Conservation (phyloP, 1,284 basidiomycete species). For the Ustilago crameri region DNA sequence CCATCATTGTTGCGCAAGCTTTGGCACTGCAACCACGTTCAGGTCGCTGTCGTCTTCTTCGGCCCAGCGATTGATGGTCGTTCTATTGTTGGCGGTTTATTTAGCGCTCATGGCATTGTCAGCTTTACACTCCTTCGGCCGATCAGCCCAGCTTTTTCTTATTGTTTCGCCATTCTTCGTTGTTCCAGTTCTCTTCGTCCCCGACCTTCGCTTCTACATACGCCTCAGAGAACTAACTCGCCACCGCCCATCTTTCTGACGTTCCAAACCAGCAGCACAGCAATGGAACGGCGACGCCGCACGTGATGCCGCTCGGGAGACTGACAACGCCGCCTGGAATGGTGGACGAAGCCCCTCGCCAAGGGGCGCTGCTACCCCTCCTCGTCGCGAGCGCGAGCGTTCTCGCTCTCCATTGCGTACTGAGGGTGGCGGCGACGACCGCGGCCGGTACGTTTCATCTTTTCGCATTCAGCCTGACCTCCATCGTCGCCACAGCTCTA, state of each 20-base stretch:
- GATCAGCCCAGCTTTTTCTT: too few relatives aligned
- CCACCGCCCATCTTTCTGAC: constrained; percentile 29
- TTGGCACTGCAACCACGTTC: too few relatives aligned
- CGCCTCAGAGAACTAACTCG: constrained; percentile 14
- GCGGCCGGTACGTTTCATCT: constrained; percentile 44
- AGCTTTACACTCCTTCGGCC: too few relatives aligned
- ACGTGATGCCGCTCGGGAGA: constrained; percentile 52
- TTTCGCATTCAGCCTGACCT: neutral
- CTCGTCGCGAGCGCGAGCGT: constrained; percentile 54
- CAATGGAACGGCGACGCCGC: constrained; percentile 56
- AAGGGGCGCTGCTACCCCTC: constrained; percentile 47
- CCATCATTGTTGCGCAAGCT: too few relatives aligned
- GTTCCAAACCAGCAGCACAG: constrained; percentile 44
- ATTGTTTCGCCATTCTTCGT: neutral
- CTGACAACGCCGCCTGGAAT: constrained; percentile 46
- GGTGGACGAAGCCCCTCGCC: constrained; percentile 51
- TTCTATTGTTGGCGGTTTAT: too few relatives aligned
- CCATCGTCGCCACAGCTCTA: neutral
- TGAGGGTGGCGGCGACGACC: constrained; percentile 32
- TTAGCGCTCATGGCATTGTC: too few relatives aligned
- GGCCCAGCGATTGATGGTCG: too few relatives aligned
- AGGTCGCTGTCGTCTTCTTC: too few relatives aligned
- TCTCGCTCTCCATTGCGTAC: constrained; percentile 37
- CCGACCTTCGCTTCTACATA: neutral
- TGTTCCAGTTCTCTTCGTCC: neutral